phyloP scores from a whole-genome alignment of 192 early-diverging fungal species.

The Backusella mclennaniae region DNA sequence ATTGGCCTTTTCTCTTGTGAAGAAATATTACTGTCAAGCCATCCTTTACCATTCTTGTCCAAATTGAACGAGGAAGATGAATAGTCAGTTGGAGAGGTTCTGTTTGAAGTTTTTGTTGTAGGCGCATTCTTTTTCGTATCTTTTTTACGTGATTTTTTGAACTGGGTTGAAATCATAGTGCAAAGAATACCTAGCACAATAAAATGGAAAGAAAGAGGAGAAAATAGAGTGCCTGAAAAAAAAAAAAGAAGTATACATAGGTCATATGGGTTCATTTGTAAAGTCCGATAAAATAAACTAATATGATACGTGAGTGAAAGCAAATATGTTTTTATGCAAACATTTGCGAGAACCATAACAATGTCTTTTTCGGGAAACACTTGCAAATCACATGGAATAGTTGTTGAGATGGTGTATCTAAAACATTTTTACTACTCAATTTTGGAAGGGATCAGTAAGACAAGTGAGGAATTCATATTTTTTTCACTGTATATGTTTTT shows the following conservation, averaged over 20 bases:
- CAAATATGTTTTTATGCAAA: neutral
- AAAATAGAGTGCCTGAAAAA: neutral
- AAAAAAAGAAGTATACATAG: neutral
- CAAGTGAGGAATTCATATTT: too few relatives aligned
- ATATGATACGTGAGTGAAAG: neutral
- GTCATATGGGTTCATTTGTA: neutral
- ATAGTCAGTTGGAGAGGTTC: neutral
- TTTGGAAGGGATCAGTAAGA: too few relatives aligned
- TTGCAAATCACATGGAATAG: too few relatives aligned
- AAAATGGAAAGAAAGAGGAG: neutral
- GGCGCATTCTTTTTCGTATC: neutral
- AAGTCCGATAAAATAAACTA: neutral
- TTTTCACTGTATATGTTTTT: too few relatives aligned
- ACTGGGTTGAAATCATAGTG: neutral
- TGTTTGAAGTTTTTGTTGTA: neutral
- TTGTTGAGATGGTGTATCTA: too few relatives aligned
- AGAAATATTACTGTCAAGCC: neutral
- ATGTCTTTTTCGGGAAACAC: too few relatives aligned
- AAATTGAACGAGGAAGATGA: neutral
- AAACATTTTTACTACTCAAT: too few relatives aligned
- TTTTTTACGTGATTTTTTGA: neutral
- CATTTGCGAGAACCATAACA: neutral
- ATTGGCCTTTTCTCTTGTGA: slow-evolving; percentile 1
- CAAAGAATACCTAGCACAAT: neutral
- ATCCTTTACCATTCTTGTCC: neutral